Evolutionary conservation across 1,284 basidiomycete genomes (phyloP).

Genomic region (Fomitiporia mediterranea): DNA sequence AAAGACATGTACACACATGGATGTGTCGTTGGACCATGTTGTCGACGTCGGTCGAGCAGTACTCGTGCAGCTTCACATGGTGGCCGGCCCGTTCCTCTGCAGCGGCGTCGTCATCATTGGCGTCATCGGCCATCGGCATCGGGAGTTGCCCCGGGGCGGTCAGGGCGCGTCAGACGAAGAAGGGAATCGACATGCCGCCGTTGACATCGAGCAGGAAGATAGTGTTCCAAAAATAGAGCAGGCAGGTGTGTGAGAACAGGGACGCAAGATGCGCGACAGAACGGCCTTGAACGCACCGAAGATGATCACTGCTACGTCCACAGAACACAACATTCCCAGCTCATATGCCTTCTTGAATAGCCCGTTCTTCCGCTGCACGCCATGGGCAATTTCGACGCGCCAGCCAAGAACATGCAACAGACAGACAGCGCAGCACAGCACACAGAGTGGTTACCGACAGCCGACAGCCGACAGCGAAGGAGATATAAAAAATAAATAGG

Average conservation of each 20-base stretch:
- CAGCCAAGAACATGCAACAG: background rate
- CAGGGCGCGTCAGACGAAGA: background rate
- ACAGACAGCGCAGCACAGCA: too few species aligned
- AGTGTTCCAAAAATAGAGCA: constrained; percentile 12
- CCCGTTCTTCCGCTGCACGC: constrained; percentile 42
- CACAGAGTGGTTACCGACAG: too few species aligned
- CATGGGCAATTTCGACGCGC: background rate
- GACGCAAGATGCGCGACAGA: background rate
- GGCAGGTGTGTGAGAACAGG: background rate
- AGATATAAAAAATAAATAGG: constrained; percentile 5
- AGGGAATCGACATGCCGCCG: background rate
- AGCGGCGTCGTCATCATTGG: background rate
- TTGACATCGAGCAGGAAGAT: background rate
- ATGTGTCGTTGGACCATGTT: constrained; percentile 47
- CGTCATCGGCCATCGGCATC: background rate
- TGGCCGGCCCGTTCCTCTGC: constrained; percentile 50
- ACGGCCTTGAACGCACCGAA: constrained; percentile 40
- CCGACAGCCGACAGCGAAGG: background rate
- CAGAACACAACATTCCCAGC: constrained; percentile 41
- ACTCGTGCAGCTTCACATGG: constrained; percentile 60
- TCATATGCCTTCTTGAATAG: constrained; percentile 49
- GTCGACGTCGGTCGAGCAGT: constrained; percentile 51
- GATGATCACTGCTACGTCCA: constrained; percentile 35
- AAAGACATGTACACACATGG: constrained; percentile 31
- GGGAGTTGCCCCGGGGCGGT: too few species aligned